Evolutionary conservation across 805 yeast species (phyloP).

Genomic region (Ogataea saltuana): DNA sequence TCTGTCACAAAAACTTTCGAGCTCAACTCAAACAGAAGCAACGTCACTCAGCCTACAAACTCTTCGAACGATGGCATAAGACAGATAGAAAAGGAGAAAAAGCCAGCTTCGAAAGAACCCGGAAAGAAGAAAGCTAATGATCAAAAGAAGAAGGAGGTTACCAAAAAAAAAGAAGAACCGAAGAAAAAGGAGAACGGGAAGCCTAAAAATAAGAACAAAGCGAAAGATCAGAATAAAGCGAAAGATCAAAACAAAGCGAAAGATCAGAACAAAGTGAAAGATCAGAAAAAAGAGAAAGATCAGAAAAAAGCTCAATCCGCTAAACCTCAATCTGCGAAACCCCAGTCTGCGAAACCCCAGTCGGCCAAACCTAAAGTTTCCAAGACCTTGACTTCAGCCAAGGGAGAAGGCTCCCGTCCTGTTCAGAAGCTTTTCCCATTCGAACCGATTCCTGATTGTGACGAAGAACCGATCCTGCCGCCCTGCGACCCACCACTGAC

Average conservation of each 20-base stretch:
- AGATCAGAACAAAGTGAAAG: conserved; percentile 1
- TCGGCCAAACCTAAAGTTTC: background rate
- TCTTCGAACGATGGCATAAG: no score
- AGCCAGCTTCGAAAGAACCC: background rate
- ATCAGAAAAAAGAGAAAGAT: background rate
- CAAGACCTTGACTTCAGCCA: no score
- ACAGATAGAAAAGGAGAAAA: conserved; percentile 5
- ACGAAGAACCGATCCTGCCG: conserved; percentile 8
- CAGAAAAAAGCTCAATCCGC: background rate
- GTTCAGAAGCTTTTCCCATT: background rate
- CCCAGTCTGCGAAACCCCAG: background rate
- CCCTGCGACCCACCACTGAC: background rate
- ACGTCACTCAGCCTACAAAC: no score
- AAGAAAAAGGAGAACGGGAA: background rate
- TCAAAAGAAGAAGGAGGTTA: background rate
- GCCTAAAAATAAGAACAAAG: background rate
- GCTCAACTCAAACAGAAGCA: no score
- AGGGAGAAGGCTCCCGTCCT: background rate
- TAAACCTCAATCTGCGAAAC: background rate
- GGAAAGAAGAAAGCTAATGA: background rate
- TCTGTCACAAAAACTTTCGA: no score
- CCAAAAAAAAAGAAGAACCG: background rate
- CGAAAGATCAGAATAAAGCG: background rate
- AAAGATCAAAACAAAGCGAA: background rate
- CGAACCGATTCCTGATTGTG: conserved; percentile 9